These are phyloP conservation scores for Handroanthus guayacan DNA, from an alignment of 257 asterid species.

Conservation along the genomic window DNA sequence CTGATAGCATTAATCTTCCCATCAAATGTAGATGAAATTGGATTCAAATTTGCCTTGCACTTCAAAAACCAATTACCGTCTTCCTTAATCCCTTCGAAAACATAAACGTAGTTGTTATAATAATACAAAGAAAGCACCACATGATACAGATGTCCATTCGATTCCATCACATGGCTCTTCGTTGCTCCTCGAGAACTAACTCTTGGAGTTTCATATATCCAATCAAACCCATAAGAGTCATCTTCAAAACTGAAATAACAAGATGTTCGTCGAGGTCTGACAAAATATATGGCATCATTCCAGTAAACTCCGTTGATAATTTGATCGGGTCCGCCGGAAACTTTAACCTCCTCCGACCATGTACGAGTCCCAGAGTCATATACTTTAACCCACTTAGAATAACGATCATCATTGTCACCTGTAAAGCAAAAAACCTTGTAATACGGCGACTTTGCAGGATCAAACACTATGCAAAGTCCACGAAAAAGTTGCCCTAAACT, in stretches of 20 bases:
- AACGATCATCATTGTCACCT: too few species aligned
- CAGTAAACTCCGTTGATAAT: constrained; percentile 12
- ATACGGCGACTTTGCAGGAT: neutral
- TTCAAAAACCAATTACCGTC: constrained; percentile 12
- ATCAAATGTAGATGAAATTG: constrained; percentile 3
- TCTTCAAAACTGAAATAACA: neutral
- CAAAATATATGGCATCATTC: constrained; percentile 25
- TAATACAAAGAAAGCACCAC: neutral
- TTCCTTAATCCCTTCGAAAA: neutral
- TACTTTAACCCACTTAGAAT: neutral
- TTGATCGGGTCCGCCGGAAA: neutral
- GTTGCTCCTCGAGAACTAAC: neutral
- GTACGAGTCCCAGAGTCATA: neutral
- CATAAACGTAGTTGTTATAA: neutral
- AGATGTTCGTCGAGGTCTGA: neutral
- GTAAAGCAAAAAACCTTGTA: neutral
- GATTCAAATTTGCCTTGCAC: neutral
- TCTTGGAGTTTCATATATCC: neutral
- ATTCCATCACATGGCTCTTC: constrained; percentile 1
- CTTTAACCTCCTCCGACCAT: neutral
- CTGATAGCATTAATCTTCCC: neutral
- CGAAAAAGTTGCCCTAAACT: neutral
- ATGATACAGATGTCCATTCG: constrained; percentile 28
- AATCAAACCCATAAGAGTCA: neutral
- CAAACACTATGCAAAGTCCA: neutral